Conservation (phyloP, 345 rosid species). For the Kernera saxatilis region DNA sequence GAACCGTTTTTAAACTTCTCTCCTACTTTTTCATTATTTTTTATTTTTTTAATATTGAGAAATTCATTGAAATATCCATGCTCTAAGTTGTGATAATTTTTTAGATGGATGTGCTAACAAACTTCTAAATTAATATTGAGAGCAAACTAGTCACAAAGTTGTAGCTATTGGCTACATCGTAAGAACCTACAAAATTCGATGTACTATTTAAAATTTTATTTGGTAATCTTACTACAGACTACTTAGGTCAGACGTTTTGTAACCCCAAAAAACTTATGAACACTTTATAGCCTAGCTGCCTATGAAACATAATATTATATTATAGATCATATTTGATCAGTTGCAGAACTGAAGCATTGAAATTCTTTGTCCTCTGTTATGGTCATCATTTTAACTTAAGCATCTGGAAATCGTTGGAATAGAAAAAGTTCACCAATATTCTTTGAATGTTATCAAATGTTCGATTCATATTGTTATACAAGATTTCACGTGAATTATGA, state of each 20-base stretch:
- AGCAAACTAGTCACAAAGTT: neutral
- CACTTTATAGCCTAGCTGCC: neutral
- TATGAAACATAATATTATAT: neutral
- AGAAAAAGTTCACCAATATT: neutral
- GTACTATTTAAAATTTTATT: neutral
- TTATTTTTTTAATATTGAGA: too few species aligned
- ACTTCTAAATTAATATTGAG: neutral
- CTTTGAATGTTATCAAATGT: neutral
- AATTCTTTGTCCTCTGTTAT: neutral
- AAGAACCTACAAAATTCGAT: neutral
- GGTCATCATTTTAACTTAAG: neutral
- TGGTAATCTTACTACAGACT: neutral
- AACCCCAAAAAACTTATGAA: neutral
- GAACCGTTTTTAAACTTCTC: too few species aligned
- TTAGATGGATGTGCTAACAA: too few species aligned
- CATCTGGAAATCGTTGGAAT: neutral
- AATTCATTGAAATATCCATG: too few species aligned
- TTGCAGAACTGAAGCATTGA: neutral
- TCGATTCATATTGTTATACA: neutral
- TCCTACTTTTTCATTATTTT: too few species aligned
- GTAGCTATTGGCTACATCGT: neutral
- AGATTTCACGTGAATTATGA: slow-evolving; percentile 20
- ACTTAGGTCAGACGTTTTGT: neutral
- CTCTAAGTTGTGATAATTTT: neutral
- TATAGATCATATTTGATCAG: neutral